Evolutionary conservation across 305 asterid species (phyloP).

Genomic region (Rubia tinctorum): DNA sequence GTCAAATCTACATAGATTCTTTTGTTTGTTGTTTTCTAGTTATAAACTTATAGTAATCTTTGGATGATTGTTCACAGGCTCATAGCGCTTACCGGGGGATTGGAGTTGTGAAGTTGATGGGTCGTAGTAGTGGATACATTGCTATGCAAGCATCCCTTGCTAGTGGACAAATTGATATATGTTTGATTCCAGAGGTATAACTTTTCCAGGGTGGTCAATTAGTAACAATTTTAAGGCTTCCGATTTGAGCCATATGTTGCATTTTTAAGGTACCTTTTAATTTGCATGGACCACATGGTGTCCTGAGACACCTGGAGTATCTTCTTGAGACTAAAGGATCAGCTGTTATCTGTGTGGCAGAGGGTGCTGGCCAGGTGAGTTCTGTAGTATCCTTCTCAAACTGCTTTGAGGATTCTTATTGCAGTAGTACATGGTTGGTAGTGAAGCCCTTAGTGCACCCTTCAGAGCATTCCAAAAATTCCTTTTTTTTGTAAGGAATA

Average conservation of each 20-base stretch:
- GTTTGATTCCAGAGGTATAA: conserved; percentile 92
- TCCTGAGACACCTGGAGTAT: conserved; percentile 74
- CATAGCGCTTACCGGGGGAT: conserved; percentile 96
- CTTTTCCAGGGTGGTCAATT: conserved; percentile 10
- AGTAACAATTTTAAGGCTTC: not conserved
- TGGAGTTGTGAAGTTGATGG: conserved; percentile 97
- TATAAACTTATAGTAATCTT: conserved; percentile 9
- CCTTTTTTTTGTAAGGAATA: not conserved
- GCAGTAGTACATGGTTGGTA: not conserved
- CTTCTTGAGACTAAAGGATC: conserved; percentile 89
- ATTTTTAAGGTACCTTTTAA: conserved; percentile 64
- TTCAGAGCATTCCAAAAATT: not conserved
- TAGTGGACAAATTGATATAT: conserved; percentile 96
- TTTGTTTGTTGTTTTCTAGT: not conserved
- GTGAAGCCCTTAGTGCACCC: not conserved
- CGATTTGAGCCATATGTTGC: conserved; percentile 18
- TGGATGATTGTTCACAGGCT: conserved; percentile 48
- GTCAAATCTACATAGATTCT: not conserved
- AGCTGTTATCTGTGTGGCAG: conserved; percentile 95
- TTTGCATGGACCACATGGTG: conserved; percentile 95
- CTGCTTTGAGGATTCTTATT: not conserved
- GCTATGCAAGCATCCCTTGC: conserved; percentile 99
- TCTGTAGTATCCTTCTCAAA: conserved; percentile 17
- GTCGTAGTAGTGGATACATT: conserved; percentile 92
- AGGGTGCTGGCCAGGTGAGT: conserved; percentile 97